Evolutionary conservation across 805 yeast species (phyloP).

Genomic region (Zygosaccharomyces pseudorouxii): DNA sequence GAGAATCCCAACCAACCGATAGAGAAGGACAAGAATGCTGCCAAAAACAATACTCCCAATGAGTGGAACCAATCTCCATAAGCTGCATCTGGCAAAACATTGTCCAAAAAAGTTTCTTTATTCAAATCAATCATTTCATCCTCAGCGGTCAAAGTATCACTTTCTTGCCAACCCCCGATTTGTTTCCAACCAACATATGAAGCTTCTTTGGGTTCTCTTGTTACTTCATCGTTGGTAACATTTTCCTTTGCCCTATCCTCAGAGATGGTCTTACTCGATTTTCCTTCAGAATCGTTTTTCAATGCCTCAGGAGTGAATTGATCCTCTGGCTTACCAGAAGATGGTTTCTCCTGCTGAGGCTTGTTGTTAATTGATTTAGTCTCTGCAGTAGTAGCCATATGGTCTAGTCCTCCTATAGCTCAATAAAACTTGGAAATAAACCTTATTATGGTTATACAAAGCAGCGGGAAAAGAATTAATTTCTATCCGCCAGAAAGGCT

Average conservation of each 20-base stretch:
- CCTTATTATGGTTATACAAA: background rate
- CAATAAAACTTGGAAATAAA: background rate
- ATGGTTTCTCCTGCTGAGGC: constrained; percentile 18
- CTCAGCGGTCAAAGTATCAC: constrained; percentile 56
- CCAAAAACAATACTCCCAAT: constrained; percentile 62
- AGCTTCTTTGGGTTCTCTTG: constrained; percentile 37
- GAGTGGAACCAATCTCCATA: constrained; percentile 98
- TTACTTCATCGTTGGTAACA: constrained; percentile 13
- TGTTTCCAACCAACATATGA: constrained; percentile 92
- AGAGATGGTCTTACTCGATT: constrained; percentile 21
- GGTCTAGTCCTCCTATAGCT: background rate
- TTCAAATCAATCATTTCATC: constrained; percentile 72
- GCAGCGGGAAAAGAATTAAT: background rate
- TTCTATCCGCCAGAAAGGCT: background rate
- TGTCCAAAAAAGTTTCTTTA: constrained; percentile 69
- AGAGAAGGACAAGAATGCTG: constrained; percentile 69
- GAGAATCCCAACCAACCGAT: constrained; percentile 75
- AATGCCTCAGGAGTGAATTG: constrained; percentile 18
- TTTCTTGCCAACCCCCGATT: constrained; percentile 79
- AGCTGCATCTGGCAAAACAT: constrained; percentile 63
- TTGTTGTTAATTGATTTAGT: constrained; percentile 9
- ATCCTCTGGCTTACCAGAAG: constrained; percentile 18
- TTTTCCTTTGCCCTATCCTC: constrained; percentile 21
- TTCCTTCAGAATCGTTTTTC: constrained; percentile 13
- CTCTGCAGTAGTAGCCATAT: background rate